Percentiles rank a stretch among this genome's conserved stretches.
Conservation (phyloP, 2,329 filamentous ascomycete genomes). For the Metarhizium sp. region DNA sequence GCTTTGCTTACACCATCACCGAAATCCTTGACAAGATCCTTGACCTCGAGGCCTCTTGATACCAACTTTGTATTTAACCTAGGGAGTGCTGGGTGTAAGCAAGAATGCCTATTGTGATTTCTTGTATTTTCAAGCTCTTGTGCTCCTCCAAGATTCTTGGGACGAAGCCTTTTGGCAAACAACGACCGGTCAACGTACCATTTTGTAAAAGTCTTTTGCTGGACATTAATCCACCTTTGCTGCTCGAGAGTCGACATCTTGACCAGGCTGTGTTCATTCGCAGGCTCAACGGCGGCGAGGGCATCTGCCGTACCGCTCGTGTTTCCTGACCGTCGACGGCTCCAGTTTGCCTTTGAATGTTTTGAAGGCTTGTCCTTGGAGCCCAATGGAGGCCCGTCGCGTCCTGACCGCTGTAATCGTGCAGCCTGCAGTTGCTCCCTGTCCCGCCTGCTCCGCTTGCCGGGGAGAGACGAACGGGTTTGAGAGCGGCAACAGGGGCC, state of each 20-base stretch:
- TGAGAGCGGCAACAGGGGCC: slow-evolving; percentile 14
- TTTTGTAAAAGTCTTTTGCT: slow-evolving; percentile 99
- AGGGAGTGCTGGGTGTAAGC: background rate
- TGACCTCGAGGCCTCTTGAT: slow-evolving; percentile 66
- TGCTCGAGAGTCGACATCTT: slow-evolving; percentile 58
- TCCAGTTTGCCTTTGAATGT: slow-evolving; percentile 12
- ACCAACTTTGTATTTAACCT: slow-evolving; percentile 96
- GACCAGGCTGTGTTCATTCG: slow-evolving; percentile 39
- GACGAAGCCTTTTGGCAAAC: background rate
- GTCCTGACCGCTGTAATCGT: slow-evolving; percentile 35
- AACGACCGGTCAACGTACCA: slow-evolving; percentile 37
- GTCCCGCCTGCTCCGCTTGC: slow-evolving; percentile 24
- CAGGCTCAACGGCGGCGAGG: slow-evolving; percentile 35
- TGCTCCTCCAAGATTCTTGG: background rate
- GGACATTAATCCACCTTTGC: slow-evolving; percentile 67
- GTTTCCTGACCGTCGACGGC: slow-evolving; percentile 25
- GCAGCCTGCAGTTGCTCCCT: slow-evolving; percentile 41
- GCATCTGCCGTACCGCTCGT: slow-evolving; percentile 25
- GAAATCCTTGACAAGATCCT: slow-evolving; percentile 80
- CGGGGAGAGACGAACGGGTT: background rate
- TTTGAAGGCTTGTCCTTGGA: slow-evolving; percentile 8
- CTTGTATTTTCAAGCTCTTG: background rate
- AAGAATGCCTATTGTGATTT: background rate
- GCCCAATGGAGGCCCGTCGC: slow-evolving; percentile 19
- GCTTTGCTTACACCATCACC: slow-evolving; percentile 70